Percentiles rank a stretch among this genome's conserved stretches.
Conservation (phyloP, 495 filamentous ascomycete genomes). For the Hyaloscypha bicolor region DNA sequence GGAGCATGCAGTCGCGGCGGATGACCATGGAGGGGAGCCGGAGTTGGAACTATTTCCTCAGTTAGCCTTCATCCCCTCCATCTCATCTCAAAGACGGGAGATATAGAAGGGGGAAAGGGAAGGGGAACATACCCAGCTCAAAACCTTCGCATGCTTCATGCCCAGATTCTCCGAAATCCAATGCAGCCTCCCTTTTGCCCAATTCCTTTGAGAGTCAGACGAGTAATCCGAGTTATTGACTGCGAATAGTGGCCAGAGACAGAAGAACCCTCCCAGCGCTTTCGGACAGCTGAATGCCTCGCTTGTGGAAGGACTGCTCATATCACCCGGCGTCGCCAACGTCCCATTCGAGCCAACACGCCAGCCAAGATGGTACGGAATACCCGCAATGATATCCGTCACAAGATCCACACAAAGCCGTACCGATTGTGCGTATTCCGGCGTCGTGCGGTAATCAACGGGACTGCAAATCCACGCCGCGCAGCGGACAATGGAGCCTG, state of each 20-base stretch:
- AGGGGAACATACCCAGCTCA: constrained; percentile 40
- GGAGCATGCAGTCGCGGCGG: constrained; percentile 40
- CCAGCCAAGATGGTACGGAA: constrained; percentile 57
- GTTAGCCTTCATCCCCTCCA: constrained; percentile 4
- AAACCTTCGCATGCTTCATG: constrained; percentile 49
- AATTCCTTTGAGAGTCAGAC: constrained; percentile 50
- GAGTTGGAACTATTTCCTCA: constrained; percentile 40
- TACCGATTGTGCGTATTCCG: constrained; percentile 50
- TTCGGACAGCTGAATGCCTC: constrained; percentile 32
- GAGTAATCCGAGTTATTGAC: constrained; percentile 48
- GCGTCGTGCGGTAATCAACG: constrained; percentile 54
- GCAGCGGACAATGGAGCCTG: constrained; percentile 48
- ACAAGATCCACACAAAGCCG: constrained; percentile 45
- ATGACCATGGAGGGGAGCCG: constrained; percentile 57
- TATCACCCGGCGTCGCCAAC: constrained; percentile 38
- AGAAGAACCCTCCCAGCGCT: constrained; percentile 49
- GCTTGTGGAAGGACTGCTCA: background rate
- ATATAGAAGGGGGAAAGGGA: background rate
- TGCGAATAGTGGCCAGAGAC: constrained; percentile 46
- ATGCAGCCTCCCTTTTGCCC: constrained; percentile 46
- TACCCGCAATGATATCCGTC: constrained; percentile 50
- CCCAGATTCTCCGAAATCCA: constrained; percentile 50
- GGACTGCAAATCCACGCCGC: constrained; percentile 53
- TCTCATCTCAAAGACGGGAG: no score
- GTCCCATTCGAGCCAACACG: constrained; percentile 37